Conservation (phyloP, 2,329 filamentous ascomycete genomes). For the Fusarium pilosicola region DNA sequence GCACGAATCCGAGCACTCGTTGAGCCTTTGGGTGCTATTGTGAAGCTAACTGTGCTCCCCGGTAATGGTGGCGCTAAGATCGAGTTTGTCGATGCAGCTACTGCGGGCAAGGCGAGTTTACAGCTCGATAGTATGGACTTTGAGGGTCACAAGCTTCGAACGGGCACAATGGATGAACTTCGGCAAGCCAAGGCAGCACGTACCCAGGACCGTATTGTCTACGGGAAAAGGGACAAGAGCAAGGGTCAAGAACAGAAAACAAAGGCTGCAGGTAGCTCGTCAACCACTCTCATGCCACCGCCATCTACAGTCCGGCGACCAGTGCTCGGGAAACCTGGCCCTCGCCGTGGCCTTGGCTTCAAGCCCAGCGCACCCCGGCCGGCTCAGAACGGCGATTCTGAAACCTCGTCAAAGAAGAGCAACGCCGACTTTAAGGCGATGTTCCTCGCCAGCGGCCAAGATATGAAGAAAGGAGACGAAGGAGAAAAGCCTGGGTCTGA, state of each 20-base stretch:
- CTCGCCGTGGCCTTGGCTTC: constrained; percentile 59
- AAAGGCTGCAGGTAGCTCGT: not conserved
- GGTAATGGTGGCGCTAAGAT: constrained; percentile 87
- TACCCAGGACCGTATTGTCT: constrained; percentile 43
- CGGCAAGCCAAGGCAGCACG: constrained; percentile 61
- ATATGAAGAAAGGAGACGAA: constrained; percentile 14
- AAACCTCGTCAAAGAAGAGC: constrained; percentile 56
- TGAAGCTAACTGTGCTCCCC: constrained; percentile 82
- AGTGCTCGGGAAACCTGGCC: constrained; percentile 51
- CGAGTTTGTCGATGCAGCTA: constrained; percentile 77
- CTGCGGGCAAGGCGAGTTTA: constrained; percentile 77
- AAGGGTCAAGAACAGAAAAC: constrained; percentile 45
- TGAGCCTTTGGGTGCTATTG: constrained; percentile 74
- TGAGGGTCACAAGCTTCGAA: constrained; percentile 63
- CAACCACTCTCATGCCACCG: constrained; percentile 55
- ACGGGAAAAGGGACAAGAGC: constrained; percentile 43
- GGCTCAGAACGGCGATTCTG: constrained; percentile 29
- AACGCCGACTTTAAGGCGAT: constrained; percentile 69
- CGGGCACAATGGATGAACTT: constrained; percentile 65
- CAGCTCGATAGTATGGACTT: constrained; percentile 66
- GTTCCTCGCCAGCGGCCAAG: constrained; percentile 49
- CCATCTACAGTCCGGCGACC: constrained; percentile 56
- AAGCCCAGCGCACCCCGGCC: constrained; percentile 38
- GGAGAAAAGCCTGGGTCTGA: constrained; percentile 1
- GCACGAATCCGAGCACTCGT: constrained; percentile 79